A percentile compares a stretch with the other conserved stretches of the same genome.
phyloP scores from a whole-genome alignment of 108 stramenopile species.

The Pseudonitzschia pungens region DNA sequence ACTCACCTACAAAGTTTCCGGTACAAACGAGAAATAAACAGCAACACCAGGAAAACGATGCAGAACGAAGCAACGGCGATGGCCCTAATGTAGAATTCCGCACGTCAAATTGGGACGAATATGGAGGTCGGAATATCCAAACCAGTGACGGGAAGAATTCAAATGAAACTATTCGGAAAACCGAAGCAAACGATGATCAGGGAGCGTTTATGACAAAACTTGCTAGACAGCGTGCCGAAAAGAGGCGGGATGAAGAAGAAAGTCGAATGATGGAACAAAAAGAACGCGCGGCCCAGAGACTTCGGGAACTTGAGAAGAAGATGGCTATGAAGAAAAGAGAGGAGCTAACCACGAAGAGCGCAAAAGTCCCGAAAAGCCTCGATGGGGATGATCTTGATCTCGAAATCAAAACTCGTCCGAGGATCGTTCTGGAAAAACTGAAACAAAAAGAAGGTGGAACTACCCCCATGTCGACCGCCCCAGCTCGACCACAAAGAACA shows the following conservation, averaged over 20 bases:
- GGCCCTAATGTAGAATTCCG: conserved; percentile 8
- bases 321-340: conserved; percentile 31
- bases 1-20: background rate
- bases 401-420: conserved; percentile 3
- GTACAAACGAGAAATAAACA: background rate
- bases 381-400: background rate
- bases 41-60: background rate
- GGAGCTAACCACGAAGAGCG: background rate
- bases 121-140: conserved; percentile 40
- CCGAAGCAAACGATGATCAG: conserved; percentile 28
- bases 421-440: conserved; percentile 8
- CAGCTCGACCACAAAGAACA: conserved; percentile 19
- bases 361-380: background rate
- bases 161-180: background rate
- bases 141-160: conserved; percentile 18
- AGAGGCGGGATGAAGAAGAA: conserved; percentile 54
- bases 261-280: conserved; percentile 46
- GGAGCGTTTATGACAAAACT: conserved; percentile 50
- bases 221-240: conserved; percentile 67
- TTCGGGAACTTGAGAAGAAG: conserved; percentile 67
- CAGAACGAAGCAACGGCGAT: conserved; percentile 4
- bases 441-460: conserved; percentile 5
- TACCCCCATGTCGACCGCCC: background rate
- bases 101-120: conserved; percentile 48
- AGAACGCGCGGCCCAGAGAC: conserved; percentile 48